Conservation (phyloP, 495 filamentous ascomycete species). For the Platismatia glauca region DNA sequence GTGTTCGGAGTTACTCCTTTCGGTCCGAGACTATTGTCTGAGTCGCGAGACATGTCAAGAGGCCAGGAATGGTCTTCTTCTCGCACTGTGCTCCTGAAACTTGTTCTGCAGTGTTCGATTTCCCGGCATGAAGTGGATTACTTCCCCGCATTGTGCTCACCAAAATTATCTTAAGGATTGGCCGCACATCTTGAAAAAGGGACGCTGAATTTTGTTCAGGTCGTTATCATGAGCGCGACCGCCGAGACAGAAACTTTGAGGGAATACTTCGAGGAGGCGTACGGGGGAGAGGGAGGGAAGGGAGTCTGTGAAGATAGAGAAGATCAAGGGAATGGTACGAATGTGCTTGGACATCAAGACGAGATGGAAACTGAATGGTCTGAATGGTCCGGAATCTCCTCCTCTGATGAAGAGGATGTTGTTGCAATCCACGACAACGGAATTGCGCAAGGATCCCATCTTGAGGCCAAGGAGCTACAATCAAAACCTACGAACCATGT, state of each 20-base stretch:
- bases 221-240: slow-evolving; percentile 95
- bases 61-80: not conserved
- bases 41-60: not conserved
- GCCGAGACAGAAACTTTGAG: slow-evolving; percentile 72
- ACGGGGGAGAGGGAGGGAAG: slow-evolving; percentile 6
- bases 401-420: slow-evolving; percentile 9
- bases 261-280: slow-evolving; percentile 58
- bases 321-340: not conserved
- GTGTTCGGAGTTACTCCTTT: not conserved
- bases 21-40: not conserved
- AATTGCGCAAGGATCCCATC: not conserved
- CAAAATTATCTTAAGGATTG: not conserved
- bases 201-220: slow-evolving; percentile 16
- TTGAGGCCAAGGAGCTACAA: not conserved
- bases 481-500: slow-evolving; percentile 18
- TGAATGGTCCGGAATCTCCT: slow-evolving; percentile 24
- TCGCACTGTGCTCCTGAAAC: not conserved
- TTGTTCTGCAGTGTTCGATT: not conserved
- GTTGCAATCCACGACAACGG: not conserved
- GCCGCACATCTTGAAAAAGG: not conserved
- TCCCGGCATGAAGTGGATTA: not conserved
- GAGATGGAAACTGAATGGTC: slow-evolving; percentile 21
- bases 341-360: not conserved
- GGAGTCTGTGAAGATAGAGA: not conserved
- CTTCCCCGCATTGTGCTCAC: not conserved